phyloP scores from a whole-genome alignment of 495 filamentous ascomycete species.

The Xylaria palmicola region DNA sequence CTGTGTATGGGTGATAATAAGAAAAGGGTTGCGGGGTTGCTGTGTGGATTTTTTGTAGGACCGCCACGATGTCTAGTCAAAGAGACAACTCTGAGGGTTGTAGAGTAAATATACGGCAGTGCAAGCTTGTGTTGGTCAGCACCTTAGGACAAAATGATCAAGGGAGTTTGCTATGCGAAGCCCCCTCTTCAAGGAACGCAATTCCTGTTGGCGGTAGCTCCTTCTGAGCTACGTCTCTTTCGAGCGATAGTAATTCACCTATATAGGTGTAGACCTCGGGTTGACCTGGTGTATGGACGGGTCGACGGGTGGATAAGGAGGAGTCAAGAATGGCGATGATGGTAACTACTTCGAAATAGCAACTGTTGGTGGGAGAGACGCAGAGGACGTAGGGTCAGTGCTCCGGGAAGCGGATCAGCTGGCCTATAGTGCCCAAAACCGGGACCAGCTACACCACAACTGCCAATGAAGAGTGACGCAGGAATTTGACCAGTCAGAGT shows the following conservation, averaged over 20 bases:
- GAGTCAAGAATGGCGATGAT: constrained; percentile 4
- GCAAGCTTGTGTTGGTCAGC: neutral
- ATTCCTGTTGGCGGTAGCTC: neutral
- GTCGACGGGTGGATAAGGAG: neutral
- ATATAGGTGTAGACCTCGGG: neutral
- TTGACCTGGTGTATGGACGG: neutral
- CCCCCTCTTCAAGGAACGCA: neutral
- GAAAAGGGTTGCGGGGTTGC: constrained; percentile 10
- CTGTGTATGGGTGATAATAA: constrained; percentile 9
- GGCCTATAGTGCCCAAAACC: constrained; percentile 23
- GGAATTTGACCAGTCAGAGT: constrained; percentile 42
- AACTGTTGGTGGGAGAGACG: constrained; percentile 3
- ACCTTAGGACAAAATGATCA: neutral
- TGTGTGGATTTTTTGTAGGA: constrained; percentile 10
- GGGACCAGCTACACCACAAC: constrained; percentile 31
- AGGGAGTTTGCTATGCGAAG: neutral
- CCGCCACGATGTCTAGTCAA: constrained; percentile 11
- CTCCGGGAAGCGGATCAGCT: constrained; percentile 30
- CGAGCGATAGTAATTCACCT: neutral
- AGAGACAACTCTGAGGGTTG: neutral
- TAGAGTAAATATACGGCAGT: neutral
- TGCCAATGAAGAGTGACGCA: constrained; percentile 39
- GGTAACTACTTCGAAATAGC: neutral
- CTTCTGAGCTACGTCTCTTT: neutral
- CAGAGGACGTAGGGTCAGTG: constrained; percentile 20